Conservation (phyloP, 306 rosid genomes). For the Corylus americana region DNA sequence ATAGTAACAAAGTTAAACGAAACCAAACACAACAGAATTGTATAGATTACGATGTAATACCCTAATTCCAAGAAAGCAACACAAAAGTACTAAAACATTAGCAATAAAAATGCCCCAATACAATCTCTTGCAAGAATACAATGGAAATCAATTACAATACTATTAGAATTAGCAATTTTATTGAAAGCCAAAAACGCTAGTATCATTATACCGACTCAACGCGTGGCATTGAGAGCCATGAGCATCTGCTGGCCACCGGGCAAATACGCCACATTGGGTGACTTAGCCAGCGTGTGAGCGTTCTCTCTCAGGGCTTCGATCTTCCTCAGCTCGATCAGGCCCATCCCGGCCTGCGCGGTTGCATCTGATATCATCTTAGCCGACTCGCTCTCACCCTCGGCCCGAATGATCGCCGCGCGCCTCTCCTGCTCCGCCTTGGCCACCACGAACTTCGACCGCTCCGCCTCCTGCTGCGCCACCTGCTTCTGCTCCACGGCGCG, state of each 20-base stretch:
- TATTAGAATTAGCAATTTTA: neutral
- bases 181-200: neutral
- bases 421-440: conserved; percentile 96
- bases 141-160: neutral
- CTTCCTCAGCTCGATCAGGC: conserved; percentile 78
- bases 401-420: conserved; percentile 83
- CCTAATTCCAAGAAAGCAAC: neutral
- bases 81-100: neutral
- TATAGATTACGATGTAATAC: neutral
- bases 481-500: conserved; percentile 75
- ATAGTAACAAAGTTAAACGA: neutral
- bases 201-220: conserved; percentile 43
- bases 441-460: conserved; percentile 86
- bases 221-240: conserved; percentile 63
- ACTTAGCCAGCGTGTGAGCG: conserved; percentile 68
- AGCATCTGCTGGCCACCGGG: conserved; percentile 58
- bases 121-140: neutral
- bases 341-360: conserved; percentile 62
- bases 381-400: conserved; percentile 91
- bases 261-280: conserved; percentile 83
- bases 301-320: conserved; percentile 92
- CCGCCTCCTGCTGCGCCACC: conserved; percentile 98
- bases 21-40: neutral
- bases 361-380: conserved; percentile 91
- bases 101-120: neutral